Conservation (phyloP, 441 rosid species). For the Pelargonium cotyledonis region DNA sequence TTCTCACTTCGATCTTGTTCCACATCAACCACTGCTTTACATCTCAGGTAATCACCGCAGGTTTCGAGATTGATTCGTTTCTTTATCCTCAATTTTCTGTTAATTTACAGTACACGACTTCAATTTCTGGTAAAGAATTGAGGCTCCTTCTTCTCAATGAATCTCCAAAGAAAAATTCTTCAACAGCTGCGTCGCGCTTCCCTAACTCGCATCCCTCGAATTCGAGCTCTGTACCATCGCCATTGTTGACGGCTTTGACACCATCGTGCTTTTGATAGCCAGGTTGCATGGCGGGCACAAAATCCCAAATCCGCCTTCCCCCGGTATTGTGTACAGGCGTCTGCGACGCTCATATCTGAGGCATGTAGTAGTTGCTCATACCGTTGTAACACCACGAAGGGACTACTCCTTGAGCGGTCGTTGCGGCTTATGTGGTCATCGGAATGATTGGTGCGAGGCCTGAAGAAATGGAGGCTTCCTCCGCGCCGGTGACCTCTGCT, state of each 20-base stretch:
- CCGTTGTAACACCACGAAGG: constrained; percentile 45
- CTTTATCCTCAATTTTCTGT: background rate
- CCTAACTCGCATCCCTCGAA: constrained; percentile 9
- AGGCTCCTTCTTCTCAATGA: constrained; percentile 54
- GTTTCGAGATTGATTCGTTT: background rate
- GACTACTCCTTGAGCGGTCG: constrained; percentile 32
- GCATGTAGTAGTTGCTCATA: constrained; percentile 3
- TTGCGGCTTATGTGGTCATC: constrained; percentile 15
- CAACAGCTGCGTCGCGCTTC: constrained; percentile 26
- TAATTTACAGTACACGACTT: background rate
- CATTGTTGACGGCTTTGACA: background rate
- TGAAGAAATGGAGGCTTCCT: constrained; percentile 32
- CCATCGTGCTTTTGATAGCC: constrained; percentile 20
- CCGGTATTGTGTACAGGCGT: constrained; percentile 36
- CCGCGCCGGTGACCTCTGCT: constrained; percentile 20
- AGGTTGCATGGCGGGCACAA: constrained; percentile 30
- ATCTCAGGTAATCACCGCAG: background rate
- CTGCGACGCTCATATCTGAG: constrained; percentile 41
- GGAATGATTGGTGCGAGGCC: constrained; percentile 61
- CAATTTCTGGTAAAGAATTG: no score
- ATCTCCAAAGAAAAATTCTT: constrained; percentile 59
- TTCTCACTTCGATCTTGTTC: background rate
- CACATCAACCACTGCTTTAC: background rate
- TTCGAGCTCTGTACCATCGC: constrained; percentile 7
- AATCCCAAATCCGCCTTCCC: constrained; percentile 34